Evolutionary conservation across 495 filamentous ascomycete species (phyloP), one percentile per base, ranked within the genome.

Genomic region (Schizothecium vesticola): DNA sequence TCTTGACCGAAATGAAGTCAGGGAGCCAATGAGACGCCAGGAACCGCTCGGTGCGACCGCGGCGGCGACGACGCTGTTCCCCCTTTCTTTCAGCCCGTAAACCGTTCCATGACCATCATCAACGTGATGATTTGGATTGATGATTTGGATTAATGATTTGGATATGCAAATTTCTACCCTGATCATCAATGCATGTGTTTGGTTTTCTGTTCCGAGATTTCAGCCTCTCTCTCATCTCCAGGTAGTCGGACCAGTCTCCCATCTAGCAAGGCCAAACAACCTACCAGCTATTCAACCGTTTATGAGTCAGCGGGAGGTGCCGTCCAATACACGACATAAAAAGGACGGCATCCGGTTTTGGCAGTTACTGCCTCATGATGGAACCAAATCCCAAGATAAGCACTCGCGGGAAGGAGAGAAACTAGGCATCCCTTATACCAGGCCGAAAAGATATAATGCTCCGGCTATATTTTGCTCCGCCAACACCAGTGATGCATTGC

Each of bases 11-110:
- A 23, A 56, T 64, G 43, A 51, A 22, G 33, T 19, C 61, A 57
- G 63, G 61, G 31, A 63, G 31, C 62, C 66, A 68, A 68, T 57
- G 51, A 68, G 25, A 22, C 24, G 16, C 21, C 66, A 29, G 25
- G 3, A 56, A 31, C 26, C 19, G 21, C 43, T 51, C 59, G 26
- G 43, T 63, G 59, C 16, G 25, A 67, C 59, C 51, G 28, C 16
- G 28, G 60, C 62, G 23, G 36, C 16, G 43, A 13, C 29, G 25
- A 22, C 43, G 62, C 5, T 25, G 21, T 26, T 19, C 28, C 19
- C 62, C 36, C 19, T 56, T 36, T 56, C 21, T 13, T 64, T 64
- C 36, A 51, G 43, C 19, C 43, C 43, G 43, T n/a, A n/a, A n/a
- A 51, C 43, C 2, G 6, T 19, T n/a, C 43, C 43, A 51, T 51